Percentiles rank a stretch among this genome's conserved stretches.
phyloP scores from a whole-genome alignment of 73 alveolate species.

The Effrenium voratum region DNA sequence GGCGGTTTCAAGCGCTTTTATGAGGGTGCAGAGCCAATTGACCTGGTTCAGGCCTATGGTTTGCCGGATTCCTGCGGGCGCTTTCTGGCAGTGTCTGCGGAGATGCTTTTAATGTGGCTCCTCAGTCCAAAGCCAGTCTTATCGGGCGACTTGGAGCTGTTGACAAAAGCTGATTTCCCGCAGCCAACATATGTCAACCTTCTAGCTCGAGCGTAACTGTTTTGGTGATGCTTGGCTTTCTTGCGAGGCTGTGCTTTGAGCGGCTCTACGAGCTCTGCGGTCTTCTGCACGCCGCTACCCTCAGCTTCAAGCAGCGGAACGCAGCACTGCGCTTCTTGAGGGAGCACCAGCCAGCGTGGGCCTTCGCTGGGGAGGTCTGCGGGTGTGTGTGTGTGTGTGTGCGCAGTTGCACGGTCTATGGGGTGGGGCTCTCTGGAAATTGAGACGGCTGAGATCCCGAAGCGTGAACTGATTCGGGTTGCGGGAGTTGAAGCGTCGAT shows the following conservation, averaged over 20 bases:
- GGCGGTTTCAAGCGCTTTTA: conserved; percentile 47
- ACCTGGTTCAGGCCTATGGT: conserved; percentile 55
- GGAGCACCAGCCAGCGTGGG: conserved; percentile 88
- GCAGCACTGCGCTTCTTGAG: conserved; percentile 70
- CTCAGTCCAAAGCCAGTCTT: too few species aligned
- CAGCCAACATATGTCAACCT: too few species aligned
- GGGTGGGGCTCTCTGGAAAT: too few species aligned
- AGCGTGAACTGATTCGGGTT: too few species aligned
- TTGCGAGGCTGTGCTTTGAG: conserved; percentile 76
- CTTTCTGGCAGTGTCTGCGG: conserved; percentile 49
- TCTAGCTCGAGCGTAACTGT: too few species aligned
- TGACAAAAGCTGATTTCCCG: too few species aligned
- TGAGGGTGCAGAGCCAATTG: not conserved
- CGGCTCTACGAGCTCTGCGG: conserved; percentile 64
- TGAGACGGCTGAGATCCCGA: too few species aligned
- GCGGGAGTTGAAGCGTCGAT: too few species aligned
- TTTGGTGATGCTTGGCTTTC: too few species aligned
- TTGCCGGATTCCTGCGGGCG: conserved; percentile 53
- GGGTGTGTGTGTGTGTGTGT: too few species aligned
- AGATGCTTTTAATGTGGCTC: conserved; percentile 46
- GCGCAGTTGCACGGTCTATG: too few species aligned
- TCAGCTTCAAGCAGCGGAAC: conserved; percentile 49
- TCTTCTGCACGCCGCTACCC: conserved; percentile 62
- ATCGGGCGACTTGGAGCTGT: too few species aligned
- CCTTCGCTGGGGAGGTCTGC: not conserved